Evolutionary conservation across 2,329 filamentous ascomycete species (phyloP).

Genomic region (Cryphonectria carpinicola): DNA sequence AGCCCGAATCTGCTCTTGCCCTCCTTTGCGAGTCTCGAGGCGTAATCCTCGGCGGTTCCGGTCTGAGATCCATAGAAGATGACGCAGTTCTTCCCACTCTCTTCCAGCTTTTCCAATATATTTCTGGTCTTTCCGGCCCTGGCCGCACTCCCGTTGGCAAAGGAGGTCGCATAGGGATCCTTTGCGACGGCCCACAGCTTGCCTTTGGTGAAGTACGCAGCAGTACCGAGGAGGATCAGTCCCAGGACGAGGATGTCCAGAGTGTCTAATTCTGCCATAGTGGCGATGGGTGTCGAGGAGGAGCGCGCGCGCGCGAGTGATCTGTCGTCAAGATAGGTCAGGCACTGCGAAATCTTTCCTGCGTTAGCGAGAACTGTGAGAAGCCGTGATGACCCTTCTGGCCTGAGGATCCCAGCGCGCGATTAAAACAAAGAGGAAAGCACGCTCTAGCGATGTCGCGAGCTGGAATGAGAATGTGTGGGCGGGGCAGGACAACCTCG

Average conservation of each 20-base stretch:
- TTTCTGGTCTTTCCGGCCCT: constrained; percentile 88
- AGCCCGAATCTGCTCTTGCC: constrained; percentile 94
- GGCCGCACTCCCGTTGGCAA: constrained; percentile 68
- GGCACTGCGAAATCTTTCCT: not conserved
- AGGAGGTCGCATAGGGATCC: constrained; percentile 82
- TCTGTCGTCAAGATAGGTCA: not conserved
- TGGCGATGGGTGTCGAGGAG: constrained; percentile 37
- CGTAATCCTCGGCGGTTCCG: constrained; percentile 97
- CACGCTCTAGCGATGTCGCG: not conserved
- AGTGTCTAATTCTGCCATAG: constrained; percentile 94
- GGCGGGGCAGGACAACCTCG: not conserved
- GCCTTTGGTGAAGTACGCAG: constrained; percentile 98
- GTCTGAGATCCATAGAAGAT: constrained; percentile 99
- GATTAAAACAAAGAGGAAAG: not conserved
- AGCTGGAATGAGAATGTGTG: not conserved
- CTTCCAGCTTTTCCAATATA: constrained; percentile 94
- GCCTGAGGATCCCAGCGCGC: not conserved
- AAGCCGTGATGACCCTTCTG: not conserved
- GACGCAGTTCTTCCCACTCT: constrained; percentile 94
- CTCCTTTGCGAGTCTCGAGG: constrained; percentile 93
- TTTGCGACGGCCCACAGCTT: constrained; percentile 88
- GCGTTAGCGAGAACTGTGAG: not conserved
- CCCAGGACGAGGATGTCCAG: constrained; percentile 92
- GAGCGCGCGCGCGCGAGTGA: constrained; percentile 9
- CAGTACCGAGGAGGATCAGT: constrained; percentile 79